Evolutionary conservation across 2,329 filamentous ascomycete species (phyloP), one percentile per base, ranked within the genome.

Genomic region (Hirsutella rhossiliensis): DNA sequence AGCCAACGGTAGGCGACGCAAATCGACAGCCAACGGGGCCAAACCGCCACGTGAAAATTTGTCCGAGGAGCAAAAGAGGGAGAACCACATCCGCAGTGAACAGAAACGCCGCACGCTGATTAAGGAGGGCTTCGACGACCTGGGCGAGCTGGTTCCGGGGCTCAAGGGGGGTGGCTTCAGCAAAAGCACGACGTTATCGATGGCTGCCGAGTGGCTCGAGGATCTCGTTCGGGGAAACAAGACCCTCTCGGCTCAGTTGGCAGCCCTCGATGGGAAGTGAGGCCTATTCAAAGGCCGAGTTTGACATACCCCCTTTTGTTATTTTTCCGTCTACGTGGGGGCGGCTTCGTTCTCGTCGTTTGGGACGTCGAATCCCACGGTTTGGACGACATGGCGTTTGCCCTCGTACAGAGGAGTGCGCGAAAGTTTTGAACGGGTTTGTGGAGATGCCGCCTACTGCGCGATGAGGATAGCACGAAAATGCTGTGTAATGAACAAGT

Each of bases 81-180:
- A 81, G 55, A 94, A 95, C 52, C 87, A 94, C 57, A 92, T 94
- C 50, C 73, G 81, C 43, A 92, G 87, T 43, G 87, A 94, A 58
- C 86, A 94, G 64, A 94, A 92, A 62, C 76, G 88, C 30, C 74
- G 87, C 40, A 87, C 86, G 23, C 68, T 88, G 40, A 90, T 90
- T 55, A 84, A 87, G 56, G 76, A 84, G 51, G 86, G 86, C 0
- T 94, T 90, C 53, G 83, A 88, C 38, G 84, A 90, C 46, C 65
- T 94, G n/a, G 78, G 77, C 50, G 72, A 78, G 27, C 69, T 94
- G 19, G 84, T 94, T 0, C 87, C 88, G 0, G 82, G 80, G 15
- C 69, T 94, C 11, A 75, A 74, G 44, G 80, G 77, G 23, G 83
- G 84, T 9, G 83, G 84, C 1, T 81, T 88, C 52, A 92, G 86